Conservation (phyloP, 2,329 filamentous ascomycete species). For the Taxawa tesnikishii region DNA sequence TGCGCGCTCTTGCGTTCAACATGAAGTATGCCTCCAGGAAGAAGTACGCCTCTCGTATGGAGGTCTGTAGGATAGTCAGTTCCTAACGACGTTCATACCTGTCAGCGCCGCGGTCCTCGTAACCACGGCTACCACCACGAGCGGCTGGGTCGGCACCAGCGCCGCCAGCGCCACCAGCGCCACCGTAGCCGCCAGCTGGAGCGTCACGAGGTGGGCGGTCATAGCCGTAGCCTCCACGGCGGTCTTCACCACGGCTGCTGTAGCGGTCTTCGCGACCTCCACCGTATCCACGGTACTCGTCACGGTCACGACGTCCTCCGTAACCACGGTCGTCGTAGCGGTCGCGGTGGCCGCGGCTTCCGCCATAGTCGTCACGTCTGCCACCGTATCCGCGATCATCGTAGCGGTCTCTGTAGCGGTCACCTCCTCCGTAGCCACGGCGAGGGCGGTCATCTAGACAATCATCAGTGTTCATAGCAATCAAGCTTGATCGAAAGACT, state of each 20-base stretch:
- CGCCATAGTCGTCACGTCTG: constrained; percentile 38
- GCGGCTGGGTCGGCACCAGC: constrained; percentile 5
- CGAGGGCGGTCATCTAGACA: constrained; percentile 29
- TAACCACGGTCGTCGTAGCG: constrained; percentile 34
- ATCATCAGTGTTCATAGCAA: constrained; percentile 6
- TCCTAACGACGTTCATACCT: constrained; percentile 8
- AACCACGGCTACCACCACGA: constrained; percentile 5
- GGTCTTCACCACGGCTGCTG: constrained; percentile 23
- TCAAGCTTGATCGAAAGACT: constrained; percentile 27
- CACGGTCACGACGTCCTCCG: constrained; percentile 15
- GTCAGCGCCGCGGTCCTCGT: constrained; percentile 5
- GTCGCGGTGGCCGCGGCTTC: constrained; percentile 31
- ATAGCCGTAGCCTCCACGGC: constrained; percentile 25
- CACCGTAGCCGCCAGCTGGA: constrained; percentile 3
- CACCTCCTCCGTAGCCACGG: constrained; percentile 20
- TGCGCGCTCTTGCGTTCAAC: constrained; percentile 2
- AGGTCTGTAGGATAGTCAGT: constrained; percentile 5
- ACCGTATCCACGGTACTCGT: constrained; percentile 5
- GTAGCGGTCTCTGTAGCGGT: constrained; percentile 15
- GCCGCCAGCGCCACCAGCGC: constrained; percentile 5
- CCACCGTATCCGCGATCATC: constrained; percentile 24
- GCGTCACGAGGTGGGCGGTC: constrained; percentile 17
- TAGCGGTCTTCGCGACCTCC: constrained; percentile 9
- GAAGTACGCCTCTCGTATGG: neutral
- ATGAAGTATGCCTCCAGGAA: constrained; percentile 2